A percentile compares a stretch with the other conserved stretches of the same genome.
phyloP scores from a whole-genome alignment of 768 basidiomycete genomes.

The Phanerochaete carnosa region DNA sequence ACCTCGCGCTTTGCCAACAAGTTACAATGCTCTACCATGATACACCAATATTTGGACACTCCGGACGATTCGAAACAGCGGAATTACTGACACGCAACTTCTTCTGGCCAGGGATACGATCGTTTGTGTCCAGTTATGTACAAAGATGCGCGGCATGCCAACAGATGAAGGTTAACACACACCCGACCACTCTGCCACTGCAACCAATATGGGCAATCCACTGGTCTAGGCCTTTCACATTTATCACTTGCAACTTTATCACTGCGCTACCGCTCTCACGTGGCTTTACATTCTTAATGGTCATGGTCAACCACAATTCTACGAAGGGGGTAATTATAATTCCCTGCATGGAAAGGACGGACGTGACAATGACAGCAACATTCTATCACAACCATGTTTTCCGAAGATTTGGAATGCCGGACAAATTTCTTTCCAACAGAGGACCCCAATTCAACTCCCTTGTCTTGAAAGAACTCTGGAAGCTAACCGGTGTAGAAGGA shows the following conservation, averaged over 20 bases:
- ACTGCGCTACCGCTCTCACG: conserved; percentile 15
- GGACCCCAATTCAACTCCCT: too few relatives aligned
- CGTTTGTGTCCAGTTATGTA: conserved; percentile 21
- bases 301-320: background rate
- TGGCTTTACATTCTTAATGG: background rate
- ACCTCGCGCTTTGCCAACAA: background rate
- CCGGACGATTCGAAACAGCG: conserved; percentile 22
- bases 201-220: conserved; percentile 4
- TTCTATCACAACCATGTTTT: too few relatives aligned
- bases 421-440: too few relatives aligned
- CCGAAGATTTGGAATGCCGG: too few relatives aligned
- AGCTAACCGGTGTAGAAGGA: too few relatives aligned
- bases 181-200: background rate
- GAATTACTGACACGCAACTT: conserved; percentile 21
- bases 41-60: conserved; percentile 23
- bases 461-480: too few relatives aligned
- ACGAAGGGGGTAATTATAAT: conserved; percentile 29
- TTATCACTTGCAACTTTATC: conserved; percentile 24
- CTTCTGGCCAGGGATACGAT: conserved; percentile 28
- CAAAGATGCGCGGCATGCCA: conserved; percentile 26
- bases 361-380: background rate
- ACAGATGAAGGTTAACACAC: conserved; percentile 19
- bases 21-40: conserved; percentile 22
- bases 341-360: conserved; percentile 30
- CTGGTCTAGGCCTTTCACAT: conserved; percentile 11